Percentiles rank a stretch among this genome's conserved stretches.
These are phyloP conservation scores for Maudiozyma barnettii DNA, from an alignment of 805 yeast species.

Conservation along the genomic window DNA sequence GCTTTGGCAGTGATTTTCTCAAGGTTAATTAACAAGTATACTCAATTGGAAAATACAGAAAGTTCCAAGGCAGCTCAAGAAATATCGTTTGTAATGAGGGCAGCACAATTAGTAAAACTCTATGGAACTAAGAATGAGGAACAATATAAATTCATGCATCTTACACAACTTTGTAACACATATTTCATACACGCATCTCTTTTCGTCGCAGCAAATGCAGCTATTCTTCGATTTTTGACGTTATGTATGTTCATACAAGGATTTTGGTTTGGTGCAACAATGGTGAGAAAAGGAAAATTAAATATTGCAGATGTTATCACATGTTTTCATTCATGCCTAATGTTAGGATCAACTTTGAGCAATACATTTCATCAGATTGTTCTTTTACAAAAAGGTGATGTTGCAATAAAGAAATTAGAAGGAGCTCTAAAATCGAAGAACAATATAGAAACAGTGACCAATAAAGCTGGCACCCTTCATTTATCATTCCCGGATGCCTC, in stretches of 20 bases:
- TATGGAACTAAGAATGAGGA: slow-evolving; percentile 53
- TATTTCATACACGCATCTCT: slow-evolving; percentile 39
- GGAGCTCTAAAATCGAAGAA: background rate
- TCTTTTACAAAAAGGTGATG: slow-evolving; percentile 59
- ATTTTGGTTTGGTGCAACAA: slow-evolving; percentile 78
- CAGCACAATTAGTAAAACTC: slow-evolving; percentile 51
- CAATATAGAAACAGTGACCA: background rate
- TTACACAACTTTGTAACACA: slow-evolving; percentile 26
- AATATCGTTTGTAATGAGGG: slow-evolving; percentile 60
- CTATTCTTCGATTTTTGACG: slow-evolving; percentile 46
- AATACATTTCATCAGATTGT: slow-evolving; percentile 48
- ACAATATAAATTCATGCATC: slow-evolving; percentile 30
- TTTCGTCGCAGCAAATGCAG: slow-evolving; percentile 44
- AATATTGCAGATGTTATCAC: slow-evolving; percentile 62
- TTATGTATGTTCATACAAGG: slow-evolving; percentile 81
- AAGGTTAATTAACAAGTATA: slow-evolving; percentile 37
- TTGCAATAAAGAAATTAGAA: slow-evolving; percentile 48
- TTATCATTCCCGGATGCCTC: background rate
- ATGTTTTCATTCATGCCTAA: slow-evolving; percentile 72
- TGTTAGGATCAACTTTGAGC: slow-evolving; percentile 54
- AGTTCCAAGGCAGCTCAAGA: slow-evolving; percentile 50
- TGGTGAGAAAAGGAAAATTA: slow-evolving; percentile 44
- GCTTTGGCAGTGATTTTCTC: slow-evolving; percentile 43
- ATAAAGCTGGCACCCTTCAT: background rate
- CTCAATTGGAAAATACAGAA: slow-evolving; percentile 46